Evolutionary conservation across 345 rosid species (phyloP).

Genomic region (Pseudoturritis turrita): DNA sequence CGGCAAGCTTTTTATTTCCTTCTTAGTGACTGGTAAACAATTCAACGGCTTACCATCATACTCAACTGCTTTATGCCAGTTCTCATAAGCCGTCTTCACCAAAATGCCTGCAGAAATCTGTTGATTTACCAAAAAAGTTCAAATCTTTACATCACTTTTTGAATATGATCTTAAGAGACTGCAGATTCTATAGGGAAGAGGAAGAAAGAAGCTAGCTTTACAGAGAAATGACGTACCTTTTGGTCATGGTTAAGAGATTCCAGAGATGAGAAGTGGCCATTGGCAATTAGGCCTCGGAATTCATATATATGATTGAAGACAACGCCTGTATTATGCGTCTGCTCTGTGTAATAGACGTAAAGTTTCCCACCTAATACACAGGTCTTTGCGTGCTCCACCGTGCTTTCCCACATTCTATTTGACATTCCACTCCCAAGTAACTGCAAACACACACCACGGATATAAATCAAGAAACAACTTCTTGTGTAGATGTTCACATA

Average conservation of each 20-base stretch:
- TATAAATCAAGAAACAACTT: not conserved
- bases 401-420: slow-evolving; percentile 91
- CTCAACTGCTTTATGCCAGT: slow-evolving; percentile 74
- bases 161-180: not conserved
- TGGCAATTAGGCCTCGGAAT: slow-evolving; percentile 61
- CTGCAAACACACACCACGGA: slow-evolving; percentile 31
- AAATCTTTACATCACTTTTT: not conserved
- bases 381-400: slow-evolving; percentile 89
- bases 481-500: not conserved
- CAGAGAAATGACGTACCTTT: slow-evolving; percentile 45
- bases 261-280: slow-evolving; percentile 59
- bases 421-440: slow-evolving; percentile 96
- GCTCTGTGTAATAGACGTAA: slow-evolving; percentile 61
- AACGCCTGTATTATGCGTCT: slow-evolving; percentile 45
- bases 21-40: slow-evolving; percentile 32
- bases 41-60: slow-evolving; percentile 70
- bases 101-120: slow-evolving; percentile 74
- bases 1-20: slow-evolving; percentile 24
- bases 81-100: slow-evolving; percentile 75
- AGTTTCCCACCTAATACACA: slow-evolving; percentile 77
- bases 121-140: not conserved
- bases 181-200: not conserved
- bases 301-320: slow-evolving; percentile 81
- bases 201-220: not conserved
- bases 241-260: slow-evolving; percentile 67